Percentiles rank a stretch among this genome's conserved stretches.
Evolutionary conservation across 495 filamentous ascomycete genomes (phyloP).

Genomic region (Aspergillus conjunctus): DNA sequence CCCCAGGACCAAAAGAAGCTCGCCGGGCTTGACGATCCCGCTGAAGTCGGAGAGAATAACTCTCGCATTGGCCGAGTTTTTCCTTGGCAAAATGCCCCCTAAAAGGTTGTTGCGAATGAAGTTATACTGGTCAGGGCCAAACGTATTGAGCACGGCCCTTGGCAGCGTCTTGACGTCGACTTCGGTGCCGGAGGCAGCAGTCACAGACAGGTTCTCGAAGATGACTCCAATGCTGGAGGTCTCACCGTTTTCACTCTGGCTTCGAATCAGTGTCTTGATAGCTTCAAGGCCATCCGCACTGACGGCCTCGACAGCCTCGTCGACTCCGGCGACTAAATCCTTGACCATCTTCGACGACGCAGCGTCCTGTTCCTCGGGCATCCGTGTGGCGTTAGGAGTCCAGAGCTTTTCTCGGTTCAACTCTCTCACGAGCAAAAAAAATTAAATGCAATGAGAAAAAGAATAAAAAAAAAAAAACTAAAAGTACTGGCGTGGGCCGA

Average conservation of each 20-base stretch:
- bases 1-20: slow-evolving; percentile 12
- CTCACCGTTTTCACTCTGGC: slow-evolving; percentile 3
- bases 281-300: slow-evolving; percentile 8
- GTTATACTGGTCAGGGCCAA: slow-evolving; percentile 10
- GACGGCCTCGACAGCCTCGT: not conserved
- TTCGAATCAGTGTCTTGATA: slow-evolving; percentile 4
- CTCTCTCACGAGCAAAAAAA: not conserved
- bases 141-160: slow-evolving; percentile 2
- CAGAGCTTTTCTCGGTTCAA: not conserved
- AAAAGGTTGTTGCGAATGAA: slow-evolving; percentile 4
- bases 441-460: no score
- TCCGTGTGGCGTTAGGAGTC: not conserved
- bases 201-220: slow-evolving; percentile 10
- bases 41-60: slow-evolving; percentile 4
- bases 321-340: not conserved
- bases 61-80: not conserved
- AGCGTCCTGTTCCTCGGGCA: not conserved
- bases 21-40: slow-evolving; percentile 8
- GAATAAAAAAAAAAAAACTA: not conserved
- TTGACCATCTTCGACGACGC: not conserved
- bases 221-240: slow-evolving; percentile 3
- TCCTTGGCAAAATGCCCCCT: not conserved
- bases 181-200: not conserved
- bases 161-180: slow-evolving; percentile 3
- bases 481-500: not conserved